Evolutionary conservation across 148 eudicot genomes (phyloP).

Genomic region (Fagopyrum esculentum): DNA sequence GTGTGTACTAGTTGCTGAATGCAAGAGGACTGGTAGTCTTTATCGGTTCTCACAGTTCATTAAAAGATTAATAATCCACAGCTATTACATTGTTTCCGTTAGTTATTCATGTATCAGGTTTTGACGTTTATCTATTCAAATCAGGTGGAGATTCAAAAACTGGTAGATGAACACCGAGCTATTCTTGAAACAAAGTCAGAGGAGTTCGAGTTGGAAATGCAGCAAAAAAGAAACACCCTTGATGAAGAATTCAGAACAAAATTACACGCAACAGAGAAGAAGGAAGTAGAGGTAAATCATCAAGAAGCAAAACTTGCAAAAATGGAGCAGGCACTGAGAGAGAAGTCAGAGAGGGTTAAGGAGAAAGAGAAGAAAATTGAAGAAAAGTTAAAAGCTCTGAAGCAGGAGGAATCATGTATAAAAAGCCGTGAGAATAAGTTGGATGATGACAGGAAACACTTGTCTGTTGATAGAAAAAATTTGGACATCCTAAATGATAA

Average conservation of each 20-base stretch:
- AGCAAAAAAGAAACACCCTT: slow-evolving; percentile 40
- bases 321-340: slow-evolving; percentile 51
- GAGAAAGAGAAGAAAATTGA: slow-evolving; percentile 77
- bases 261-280: slow-evolving; percentile 36
- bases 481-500: slow-evolving; percentile 38
- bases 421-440: slow-evolving; percentile 48
- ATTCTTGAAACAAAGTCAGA: slow-evolving; percentile 36
- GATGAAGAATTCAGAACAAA: slow-evolving; percentile 48
- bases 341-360: slow-evolving; percentile 63
- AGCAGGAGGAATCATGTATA: slow-evolving; percentile 53
- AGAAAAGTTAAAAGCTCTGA: slow-evolving; percentile 36
- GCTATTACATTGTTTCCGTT: background rate
- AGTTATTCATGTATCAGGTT: background rate
- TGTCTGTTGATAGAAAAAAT: slow-evolving; percentile 44
- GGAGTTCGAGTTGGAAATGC: slow-evolving; percentile 66
- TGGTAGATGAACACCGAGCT: slow-evolving; percentile 54
- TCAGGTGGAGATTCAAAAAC: slow-evolving; percentile 67
- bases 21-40: background rate
- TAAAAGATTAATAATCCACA: background rate
- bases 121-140: slow-evolving; percentile 20
- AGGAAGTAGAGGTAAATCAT: slow-evolving; percentile 53
- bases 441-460: slow-evolving; percentile 39
- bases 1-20: background rate
- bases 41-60: background rate
- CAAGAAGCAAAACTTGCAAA: slow-evolving; percentile 56